These are phyloP conservation scores for Entamoeba nuttalli DNA, from an alignment of 208 protist genomes.

Conservation along the genomic window DNA sequence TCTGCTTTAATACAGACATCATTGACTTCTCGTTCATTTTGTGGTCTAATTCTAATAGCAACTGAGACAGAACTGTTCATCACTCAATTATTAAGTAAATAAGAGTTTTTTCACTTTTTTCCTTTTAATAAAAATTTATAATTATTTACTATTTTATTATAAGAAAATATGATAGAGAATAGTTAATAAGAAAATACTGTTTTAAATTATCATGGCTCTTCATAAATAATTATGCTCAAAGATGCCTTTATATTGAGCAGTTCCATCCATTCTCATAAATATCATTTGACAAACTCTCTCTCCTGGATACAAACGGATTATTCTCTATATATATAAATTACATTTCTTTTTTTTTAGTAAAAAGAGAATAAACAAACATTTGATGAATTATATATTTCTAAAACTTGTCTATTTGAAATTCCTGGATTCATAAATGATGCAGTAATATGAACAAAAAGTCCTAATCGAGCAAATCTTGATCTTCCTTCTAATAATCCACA, in stretches of 20 bases:
- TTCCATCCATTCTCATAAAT: slow-evolving; percentile 38
- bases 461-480: slow-evolving; percentile 39
- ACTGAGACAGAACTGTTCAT: background rate
- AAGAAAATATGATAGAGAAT: too few relatives aligned
- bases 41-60: background rate
- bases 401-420: slow-evolving; percentile 42
- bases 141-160: too few relatives aligned
- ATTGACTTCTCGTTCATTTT: background rate
- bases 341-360: background rate
- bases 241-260: slow-evolving; percentile 32
- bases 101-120: too few relatives aligned
- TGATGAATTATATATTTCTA: slow-evolving; percentile 45
- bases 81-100: too few relatives aligned
- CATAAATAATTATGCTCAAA: slow-evolving; percentile 14
- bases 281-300: slow-evolving; percentile 42
- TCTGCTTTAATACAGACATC: background rate
- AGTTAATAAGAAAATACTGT: too few relatives aligned
- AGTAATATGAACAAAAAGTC: slow-evolving; percentile 43
- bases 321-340: background rate
- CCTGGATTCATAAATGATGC: slow-evolving; percentile 34
- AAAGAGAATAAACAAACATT: background rate
- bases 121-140: too few relatives aligned
- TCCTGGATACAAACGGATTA: slow-evolving; percentile 34
- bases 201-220: background rate
- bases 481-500: slow-evolving; percentile 45